Percentiles rank a stretch among this genome's conserved stretches.
Conservation (phyloP, 2,329 filamentous ascomycete genomes). For the Aspergillus viridinutans region DNA sequence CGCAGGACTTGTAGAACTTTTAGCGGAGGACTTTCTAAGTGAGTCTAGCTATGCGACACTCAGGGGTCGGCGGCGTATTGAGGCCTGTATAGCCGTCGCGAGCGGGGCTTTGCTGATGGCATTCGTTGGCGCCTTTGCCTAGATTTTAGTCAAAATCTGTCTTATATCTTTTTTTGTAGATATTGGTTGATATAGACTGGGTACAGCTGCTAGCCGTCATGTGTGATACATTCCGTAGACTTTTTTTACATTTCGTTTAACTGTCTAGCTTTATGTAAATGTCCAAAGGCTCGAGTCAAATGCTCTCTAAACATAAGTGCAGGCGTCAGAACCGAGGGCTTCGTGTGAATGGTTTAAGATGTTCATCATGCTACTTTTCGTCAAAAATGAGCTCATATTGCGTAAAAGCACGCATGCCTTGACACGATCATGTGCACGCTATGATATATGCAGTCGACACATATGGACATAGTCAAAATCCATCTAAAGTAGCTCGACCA, state of each 20-base stretch:
- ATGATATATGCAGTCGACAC: conserved; percentile 12
- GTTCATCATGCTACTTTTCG: not conserved
- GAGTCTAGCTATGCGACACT: conserved; percentile 60
- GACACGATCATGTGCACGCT: not conserved
- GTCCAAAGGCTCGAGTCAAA: not conserved
- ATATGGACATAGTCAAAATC: conserved; percentile 17
- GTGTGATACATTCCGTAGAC: not conserved
- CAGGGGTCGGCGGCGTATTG: conserved; percentile 53
- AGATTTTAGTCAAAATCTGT: conserved; percentile 5
- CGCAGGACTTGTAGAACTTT: conserved; percentile 75
- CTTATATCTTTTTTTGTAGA: conserved; percentile 5
- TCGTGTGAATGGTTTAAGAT: not conserved
- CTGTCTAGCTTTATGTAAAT: not conserved
- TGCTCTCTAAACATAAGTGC: too few relatives aligned
- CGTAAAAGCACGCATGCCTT: not conserved
- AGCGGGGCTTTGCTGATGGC: conserved; percentile 61
- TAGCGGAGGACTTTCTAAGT: conserved; percentile 77
- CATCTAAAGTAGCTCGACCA: conserved; percentile 64
- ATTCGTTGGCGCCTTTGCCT: conserved; percentile 63
- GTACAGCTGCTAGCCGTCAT: not conserved
- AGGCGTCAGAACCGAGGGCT: not conserved
- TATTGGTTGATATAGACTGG: conserved; percentile 3
- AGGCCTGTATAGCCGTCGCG: conserved; percentile 60
- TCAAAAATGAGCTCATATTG: not conserved
- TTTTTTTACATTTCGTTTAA: not conserved